Percentiles rank a stretch among this genome's conserved stretches.
Evolutionary conservation across 2,329 filamentous ascomycete genomes (phyloP).

Genomic region (Apiospora rasikravindrae): DNA sequence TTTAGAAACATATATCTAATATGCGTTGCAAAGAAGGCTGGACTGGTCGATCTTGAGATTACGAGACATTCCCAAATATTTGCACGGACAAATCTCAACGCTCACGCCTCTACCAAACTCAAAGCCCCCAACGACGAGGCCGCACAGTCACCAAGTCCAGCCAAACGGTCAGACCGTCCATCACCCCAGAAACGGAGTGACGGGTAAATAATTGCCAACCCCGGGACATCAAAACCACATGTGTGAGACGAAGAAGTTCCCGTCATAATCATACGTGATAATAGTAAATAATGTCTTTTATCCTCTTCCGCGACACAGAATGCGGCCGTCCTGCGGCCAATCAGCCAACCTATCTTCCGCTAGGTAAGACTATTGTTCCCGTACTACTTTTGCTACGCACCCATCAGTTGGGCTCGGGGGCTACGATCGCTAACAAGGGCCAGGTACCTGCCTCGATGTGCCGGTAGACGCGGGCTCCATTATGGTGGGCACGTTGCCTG

Average conservation of each 20-base stretch:
- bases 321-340: slow-evolving; percentile 6
- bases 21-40: too few relatives aligned
- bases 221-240: not conserved
- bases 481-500: not conserved
- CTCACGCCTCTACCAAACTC: not conserved
- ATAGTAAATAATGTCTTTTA: not conserved
- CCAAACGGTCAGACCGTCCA: not conserved
- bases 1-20: not conserved
- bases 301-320: slow-evolving; percentile 8
- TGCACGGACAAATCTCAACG: not conserved
- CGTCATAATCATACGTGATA: not conserved
- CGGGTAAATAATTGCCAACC: not conserved
- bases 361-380: not conserved
- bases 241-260: not conserved
- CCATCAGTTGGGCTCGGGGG: not conserved
- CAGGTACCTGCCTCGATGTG: slow-evolving; percentile 13
- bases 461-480: slow-evolving; percentile 5
- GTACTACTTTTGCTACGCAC: not conserved
- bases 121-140: not conserved
- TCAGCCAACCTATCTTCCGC: not conserved
- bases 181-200: not conserved
- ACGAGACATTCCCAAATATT: not conserved
- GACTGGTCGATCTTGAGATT: not conserved
- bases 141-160: not conserved
- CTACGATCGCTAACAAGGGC: not conserved